phyloP scores from a whole-genome alignment of 2,329 filamentous ascomycete genomes.

The Colletotrichum phormii region DNA sequence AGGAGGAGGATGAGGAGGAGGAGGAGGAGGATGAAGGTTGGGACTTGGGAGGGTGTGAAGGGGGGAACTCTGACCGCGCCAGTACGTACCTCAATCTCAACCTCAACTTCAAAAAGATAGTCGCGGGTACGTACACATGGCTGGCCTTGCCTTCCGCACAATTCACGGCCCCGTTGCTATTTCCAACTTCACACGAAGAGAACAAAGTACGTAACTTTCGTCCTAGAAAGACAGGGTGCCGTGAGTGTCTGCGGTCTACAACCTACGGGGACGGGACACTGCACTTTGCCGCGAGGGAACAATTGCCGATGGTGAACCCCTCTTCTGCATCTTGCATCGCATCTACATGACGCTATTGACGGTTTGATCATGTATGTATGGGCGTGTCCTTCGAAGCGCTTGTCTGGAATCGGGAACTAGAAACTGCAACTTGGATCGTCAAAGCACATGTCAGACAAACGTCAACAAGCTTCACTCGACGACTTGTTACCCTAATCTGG shows the following conservation, averaged over 20 bases:
- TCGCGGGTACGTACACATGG: too few relatives aligned
- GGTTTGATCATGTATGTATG: constrained; percentile 1
- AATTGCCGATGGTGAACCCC: background rate
- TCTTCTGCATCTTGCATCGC: background rate
- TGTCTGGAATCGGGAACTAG: background rate
- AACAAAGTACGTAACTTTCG: background rate
- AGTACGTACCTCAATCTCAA: background rate
- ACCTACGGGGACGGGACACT: background rate
- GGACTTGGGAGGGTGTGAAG: background rate
- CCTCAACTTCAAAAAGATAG: too few relatives aligned
- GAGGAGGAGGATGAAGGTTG: too few relatives aligned
- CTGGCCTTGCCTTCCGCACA: background rate
- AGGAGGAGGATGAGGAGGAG: background rate
- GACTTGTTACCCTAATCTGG: background rate
- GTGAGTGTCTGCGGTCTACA: background rate
- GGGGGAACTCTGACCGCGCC: background rate
- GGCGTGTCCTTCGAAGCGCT: background rate
- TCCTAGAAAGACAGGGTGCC: background rate
- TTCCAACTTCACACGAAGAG: background rate
- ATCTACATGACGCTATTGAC: background rate
- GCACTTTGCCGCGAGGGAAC: background rate
- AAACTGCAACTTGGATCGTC: background rate
- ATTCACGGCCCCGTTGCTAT: background rate
- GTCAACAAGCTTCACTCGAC: background rate
- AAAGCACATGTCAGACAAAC: background rate